Evolutionary conservation across 139 green algal genomes (phyloP).

Genomic region (Chlamydomonas incerta): DNA sequence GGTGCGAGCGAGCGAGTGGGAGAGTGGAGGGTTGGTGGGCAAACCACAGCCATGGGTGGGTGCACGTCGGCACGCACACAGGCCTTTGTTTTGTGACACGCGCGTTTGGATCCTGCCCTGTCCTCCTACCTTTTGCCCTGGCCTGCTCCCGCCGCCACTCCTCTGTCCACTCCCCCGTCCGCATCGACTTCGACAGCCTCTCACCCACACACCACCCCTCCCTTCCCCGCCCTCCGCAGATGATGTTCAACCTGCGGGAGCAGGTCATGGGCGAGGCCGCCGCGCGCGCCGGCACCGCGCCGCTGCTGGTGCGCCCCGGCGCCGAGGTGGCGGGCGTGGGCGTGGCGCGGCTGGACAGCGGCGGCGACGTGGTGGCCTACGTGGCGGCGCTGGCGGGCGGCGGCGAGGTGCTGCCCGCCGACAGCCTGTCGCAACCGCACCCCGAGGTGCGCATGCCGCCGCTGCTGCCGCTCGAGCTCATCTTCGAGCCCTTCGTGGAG

Average conservation of each 20-base stretch:
- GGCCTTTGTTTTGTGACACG: no score
- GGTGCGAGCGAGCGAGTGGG: no score
- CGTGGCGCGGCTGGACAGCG: not conserved
- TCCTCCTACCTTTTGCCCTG: no score
- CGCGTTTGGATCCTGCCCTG: no score
- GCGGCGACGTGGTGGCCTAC: not conserved
- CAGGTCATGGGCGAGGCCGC: not conserved
- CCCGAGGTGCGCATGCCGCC: not conserved
- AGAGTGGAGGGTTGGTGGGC: no score
- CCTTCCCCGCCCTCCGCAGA: no score
- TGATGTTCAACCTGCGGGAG: not conserved
- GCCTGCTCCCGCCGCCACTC: no score
- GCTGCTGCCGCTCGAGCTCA: not conserved
- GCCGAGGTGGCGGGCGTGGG: not conserved
- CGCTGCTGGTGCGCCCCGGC: conserved; percentile 5
- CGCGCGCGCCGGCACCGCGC: not conserved
- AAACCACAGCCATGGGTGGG: no score
- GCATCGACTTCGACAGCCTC: no score
- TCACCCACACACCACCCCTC: no score
- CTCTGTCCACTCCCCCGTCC: no score
- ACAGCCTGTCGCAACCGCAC: conserved; percentile 29
- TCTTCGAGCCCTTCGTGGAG: conserved; percentile 9
- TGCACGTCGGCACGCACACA: no score
- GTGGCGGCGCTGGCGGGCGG: not conserved
- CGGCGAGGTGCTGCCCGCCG: not conserved